These are phyloP conservation scores for Sisymbrium irio DNA, from an alignment of 345 rosid genomes.

Conservation along the genomic window DNA sequence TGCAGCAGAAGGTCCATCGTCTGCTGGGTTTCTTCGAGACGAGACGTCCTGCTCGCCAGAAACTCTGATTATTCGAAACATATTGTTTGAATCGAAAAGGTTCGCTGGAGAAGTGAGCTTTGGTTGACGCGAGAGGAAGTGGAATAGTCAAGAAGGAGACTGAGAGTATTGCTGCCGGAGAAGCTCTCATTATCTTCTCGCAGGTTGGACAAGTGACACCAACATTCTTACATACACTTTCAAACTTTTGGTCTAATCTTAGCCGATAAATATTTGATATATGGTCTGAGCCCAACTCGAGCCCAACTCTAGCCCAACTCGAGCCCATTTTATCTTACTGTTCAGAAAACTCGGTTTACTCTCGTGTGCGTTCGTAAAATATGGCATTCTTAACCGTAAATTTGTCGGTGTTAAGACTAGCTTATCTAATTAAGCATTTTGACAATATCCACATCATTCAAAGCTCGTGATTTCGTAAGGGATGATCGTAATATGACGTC, in stretches of 20 bases:
- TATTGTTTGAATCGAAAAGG: not conserved
- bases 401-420: too few relatives aligned
- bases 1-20: conserved; percentile 27
- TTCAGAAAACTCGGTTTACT: too few relatives aligned
- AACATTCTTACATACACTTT: not conserved
- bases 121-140: not conserved
- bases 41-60: conserved; percentile 7
- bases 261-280: not conserved
- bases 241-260: not conserved
- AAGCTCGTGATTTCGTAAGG: conserved; percentile 9
- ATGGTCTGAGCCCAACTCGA: not conserved
- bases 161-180: conserved; percentile 25
- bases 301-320: too few relatives aligned
- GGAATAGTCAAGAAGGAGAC: conserved; percentile 20
- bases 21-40: conserved; percentile 6
- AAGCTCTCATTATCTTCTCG: conserved; percentile 32
- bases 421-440: not conserved
- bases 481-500: conserved; percentile 21
- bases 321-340: too few relatives aligned
- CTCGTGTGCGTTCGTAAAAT: too few relatives aligned
- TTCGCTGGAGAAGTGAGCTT: conserved; percentile 3
- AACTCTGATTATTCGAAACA: not conserved
- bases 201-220: not conserved
- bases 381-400: too few relatives aligned
- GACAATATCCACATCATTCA: not conserved